These are phyloP conservation scores for Esteya vermicola DNA, from an alignment of 2,329 filamentous ascomycete genomes.

Conservation along the genomic window DNA sequence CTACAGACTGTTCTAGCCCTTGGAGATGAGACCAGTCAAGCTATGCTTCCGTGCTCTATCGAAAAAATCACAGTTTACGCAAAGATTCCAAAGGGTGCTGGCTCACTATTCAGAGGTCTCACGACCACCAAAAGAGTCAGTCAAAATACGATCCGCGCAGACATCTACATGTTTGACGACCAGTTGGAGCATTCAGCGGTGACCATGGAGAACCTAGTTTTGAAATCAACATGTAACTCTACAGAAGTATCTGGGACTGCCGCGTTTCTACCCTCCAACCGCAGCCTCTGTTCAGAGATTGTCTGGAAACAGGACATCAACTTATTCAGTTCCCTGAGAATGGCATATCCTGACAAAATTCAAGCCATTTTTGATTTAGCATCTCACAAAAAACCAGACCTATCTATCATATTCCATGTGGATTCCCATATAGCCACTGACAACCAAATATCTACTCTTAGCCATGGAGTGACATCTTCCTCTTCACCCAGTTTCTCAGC, in stretches of 20 bases:
- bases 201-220: conserved; percentile 28
- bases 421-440: no score
- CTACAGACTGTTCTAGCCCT: conserved; percentile 37
- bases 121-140: conserved; percentile 21
- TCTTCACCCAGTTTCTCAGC: no score
- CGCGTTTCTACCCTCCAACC: conserved; percentile 32
- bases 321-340: conserved; percentile 8
- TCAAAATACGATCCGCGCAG: conserved; percentile 24
- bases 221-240: conserved; percentile 22
- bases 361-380: conserved; percentile 17
- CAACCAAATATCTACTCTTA: no score
- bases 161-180: conserved; percentile 27
- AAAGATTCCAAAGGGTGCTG: conserved; percentile 17
- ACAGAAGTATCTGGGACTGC: conserved; percentile 13
- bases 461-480: no score
- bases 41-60: conserved; percentile 35
- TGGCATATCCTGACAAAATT: conserved; percentile 7
- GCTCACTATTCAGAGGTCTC: conserved; percentile 25
- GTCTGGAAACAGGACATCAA: conserved; percentile 28
- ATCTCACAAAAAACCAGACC: conserved; percentile 23
- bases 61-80: conserved; percentile 31
- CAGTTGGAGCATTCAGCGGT: conserved; percentile 21
- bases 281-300: conserved; percentile 33
- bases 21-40: conserved; percentile 16
- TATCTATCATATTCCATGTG: conserved; percentile 23